Evolutionary conservation across 257 asterid species (phyloP).

Genomic region (Scutellaria galericulata): DNA sequence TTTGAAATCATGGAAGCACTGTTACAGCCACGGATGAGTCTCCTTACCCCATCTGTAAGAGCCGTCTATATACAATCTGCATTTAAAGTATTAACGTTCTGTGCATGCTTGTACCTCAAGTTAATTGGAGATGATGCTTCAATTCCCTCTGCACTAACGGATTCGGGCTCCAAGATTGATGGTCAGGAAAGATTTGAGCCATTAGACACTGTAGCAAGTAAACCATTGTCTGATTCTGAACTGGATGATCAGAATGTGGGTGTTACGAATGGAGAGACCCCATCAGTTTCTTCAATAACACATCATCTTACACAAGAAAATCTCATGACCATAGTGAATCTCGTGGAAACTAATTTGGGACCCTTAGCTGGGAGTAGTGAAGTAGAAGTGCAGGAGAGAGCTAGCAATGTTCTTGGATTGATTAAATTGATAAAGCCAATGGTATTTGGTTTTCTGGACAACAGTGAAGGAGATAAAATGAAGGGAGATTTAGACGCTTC

Average conservation of each 20-base stretch:
- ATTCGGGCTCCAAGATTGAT: constrained; percentile 38
- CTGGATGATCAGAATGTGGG: constrained; percentile 49
- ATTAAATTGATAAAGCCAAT: constrained; percentile 62
- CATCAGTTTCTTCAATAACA: constrained; percentile 41
- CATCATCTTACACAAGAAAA: constrained; percentile 54
- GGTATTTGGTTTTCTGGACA: constrained; percentile 44
- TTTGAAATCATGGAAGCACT: constrained; percentile 89
- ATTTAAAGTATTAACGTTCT: constrained; percentile 73
- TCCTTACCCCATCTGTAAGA: constrained; percentile 74
- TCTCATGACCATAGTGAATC: constrained; percentile 56
- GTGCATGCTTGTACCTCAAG: constrained; percentile 57
- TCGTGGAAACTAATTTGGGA: constrained; percentile 68
- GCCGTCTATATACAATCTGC: constrained; percentile 85
- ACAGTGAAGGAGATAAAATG: constrained; percentile 45
- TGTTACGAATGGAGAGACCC: constrained; percentile 39
- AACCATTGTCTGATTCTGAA: constrained; percentile 49
- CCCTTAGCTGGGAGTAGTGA: constrained; percentile 76
- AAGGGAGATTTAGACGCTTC: constrained; percentile 47
- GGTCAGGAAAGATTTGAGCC: constrained; percentile 43
- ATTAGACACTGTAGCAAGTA: constrained; percentile 19
- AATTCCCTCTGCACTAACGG: constrained; percentile 38
- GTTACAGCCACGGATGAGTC: constrained; percentile 81
- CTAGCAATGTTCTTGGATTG: constrained; percentile 75
- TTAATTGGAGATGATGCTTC: constrained; percentile 47
- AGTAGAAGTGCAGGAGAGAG: constrained; percentile 90